Percentiles rank a stretch among this genome's conserved stretches.
These are phyloP conservation scores for Hypsizygus marmoreus DNA, from an alignment of 768 basidiomycete genomes.

Conservation along the genomic window DNA sequence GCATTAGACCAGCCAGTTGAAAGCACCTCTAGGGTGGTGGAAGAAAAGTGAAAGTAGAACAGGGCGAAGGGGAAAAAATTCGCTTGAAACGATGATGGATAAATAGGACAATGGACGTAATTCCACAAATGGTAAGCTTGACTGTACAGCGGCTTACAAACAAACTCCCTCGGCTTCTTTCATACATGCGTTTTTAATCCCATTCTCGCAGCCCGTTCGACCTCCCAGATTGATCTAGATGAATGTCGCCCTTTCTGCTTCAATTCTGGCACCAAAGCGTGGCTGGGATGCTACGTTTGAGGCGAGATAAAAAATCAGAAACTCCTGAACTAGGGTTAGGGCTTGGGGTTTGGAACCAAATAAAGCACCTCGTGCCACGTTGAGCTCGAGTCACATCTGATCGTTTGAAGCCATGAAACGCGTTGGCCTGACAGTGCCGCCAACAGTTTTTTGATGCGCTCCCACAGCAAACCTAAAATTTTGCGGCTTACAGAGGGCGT, in stretches of 20 bases:
- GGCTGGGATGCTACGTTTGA: slow-evolving; percentile 5
- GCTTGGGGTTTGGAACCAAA: slow-evolving; percentile 17
- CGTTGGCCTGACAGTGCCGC: slow-evolving; percentile 10
- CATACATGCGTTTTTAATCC: slow-evolving; percentile 24
- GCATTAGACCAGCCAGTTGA: slow-evolving; percentile 59
- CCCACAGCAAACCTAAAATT: slow-evolving; percentile 13
- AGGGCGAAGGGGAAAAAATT: slow-evolving; percentile 51
- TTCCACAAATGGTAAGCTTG: slow-evolving; percentile 28
- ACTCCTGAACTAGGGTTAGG: slow-evolving; percentile 28
- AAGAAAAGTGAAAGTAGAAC: slow-evolving; percentile 35
- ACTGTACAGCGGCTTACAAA: slow-evolving; percentile 25
- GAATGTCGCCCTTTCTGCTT: slow-evolving; percentile 13
- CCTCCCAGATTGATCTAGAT: slow-evolving; percentile 19
- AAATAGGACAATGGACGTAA: slow-evolving; percentile 48
- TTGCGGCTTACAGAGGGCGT: not conserved
- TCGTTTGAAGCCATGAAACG: slow-evolving; percentile 17
- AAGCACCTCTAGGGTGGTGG: slow-evolving; percentile 43
- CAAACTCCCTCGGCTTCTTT: slow-evolving; percentile 22
- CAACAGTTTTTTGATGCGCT: slow-evolving; percentile 22
- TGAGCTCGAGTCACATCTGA: slow-evolving; percentile 25
- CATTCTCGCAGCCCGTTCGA: slow-evolving; percentile 7
- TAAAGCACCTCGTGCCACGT: slow-evolving; percentile 30
- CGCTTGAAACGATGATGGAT: slow-evolving; percentile 46
- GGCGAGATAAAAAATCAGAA: slow-evolving; percentile 4
- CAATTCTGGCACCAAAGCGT: slow-evolving; percentile 11